phyloP scores from a whole-genome alignment of 2,329 filamentous ascomycete species.

The Annulohypoxylon truncatum region DNA sequence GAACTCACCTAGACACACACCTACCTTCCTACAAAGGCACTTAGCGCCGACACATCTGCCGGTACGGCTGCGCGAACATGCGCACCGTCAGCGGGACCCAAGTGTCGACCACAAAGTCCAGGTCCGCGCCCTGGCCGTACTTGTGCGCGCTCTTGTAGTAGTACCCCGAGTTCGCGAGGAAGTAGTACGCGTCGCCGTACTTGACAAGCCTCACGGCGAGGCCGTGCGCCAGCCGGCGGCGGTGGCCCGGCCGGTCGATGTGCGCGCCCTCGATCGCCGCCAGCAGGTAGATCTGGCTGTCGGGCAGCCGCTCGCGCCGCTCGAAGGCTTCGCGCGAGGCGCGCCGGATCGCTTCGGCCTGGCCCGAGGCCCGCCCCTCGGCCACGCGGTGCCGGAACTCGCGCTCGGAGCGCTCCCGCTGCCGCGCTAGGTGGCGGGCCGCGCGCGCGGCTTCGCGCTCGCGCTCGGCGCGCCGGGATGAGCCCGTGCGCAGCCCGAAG shows the following conservation, averaged over 20 bases:
- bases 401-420: background rate
- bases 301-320: background rate
- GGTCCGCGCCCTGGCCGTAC: background rate
- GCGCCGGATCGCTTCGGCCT: background rate
- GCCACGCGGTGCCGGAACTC: background rate
- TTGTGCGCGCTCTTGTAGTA: conserved; percentile 14
- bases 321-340: background rate
- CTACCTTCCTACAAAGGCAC: background rate
- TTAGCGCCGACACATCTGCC: conserved; percentile 13
- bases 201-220: conserved; percentile 1
- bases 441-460: background rate
- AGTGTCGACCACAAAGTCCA: conserved; percentile 10
- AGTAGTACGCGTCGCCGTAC: background rate
- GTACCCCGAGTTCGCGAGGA: conserved; percentile 14
- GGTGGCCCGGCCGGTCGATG: background rate
- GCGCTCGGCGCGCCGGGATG: background rate
- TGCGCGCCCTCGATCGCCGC: conserved; percentile 11
- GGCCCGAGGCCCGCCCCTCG: background rate
- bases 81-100: conserved; percentile 10
- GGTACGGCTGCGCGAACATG: conserved; percentile 15
- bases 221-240: background rate
- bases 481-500: background rate
- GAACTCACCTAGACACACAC: background rate
- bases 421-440: background rate
- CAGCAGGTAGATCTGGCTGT: background rate